phyloP scores from a whole-genome alignment of 148 eudicot species.

The Rhododendron williamsianum region DNA sequence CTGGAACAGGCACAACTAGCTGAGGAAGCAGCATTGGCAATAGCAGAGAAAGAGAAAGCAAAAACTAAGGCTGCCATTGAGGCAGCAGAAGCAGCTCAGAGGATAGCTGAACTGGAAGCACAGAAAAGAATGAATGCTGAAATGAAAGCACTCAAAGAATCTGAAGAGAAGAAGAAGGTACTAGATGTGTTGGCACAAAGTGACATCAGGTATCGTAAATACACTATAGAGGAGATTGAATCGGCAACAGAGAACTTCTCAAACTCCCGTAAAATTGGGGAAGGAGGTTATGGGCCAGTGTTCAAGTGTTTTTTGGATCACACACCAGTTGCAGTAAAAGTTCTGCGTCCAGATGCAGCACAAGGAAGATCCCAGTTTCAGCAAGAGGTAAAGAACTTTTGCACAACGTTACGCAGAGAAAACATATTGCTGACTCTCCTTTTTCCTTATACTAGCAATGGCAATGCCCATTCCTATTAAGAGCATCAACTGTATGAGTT shows the following conservation, averaged over 20 bases:
- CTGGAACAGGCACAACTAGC: constrained; percentile 44
- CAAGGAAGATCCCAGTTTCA: constrained; percentile 40
- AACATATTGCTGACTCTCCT: background rate
- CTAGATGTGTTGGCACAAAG: constrained; percentile 20
- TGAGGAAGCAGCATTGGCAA: constrained; percentile 58
- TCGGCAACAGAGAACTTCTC: constrained; percentile 30
- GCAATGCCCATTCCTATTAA: background rate
- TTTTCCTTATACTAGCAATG: background rate
- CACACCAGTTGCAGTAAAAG: constrained; percentile 39
- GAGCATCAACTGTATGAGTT: background rate
- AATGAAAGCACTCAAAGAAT: constrained; percentile 38
- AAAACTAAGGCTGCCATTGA: constrained; percentile 63
- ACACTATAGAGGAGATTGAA: constrained; percentile 39
- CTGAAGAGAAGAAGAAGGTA: constrained; percentile 40
- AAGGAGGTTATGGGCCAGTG: constrained; percentile 46
- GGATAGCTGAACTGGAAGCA: constrained; percentile 58
- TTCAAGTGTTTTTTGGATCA: constrained; percentile 35
- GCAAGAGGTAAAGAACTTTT: constrained; percentile 31
- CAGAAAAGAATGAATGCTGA: constrained; percentile 48
- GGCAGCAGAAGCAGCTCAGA: constrained; percentile 77
- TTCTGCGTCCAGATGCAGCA: constrained; percentile 42
- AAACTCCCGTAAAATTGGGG: constrained; percentile 30
- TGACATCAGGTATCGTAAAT: constrained; percentile 38
- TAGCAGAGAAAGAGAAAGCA: constrained; percentile 59
- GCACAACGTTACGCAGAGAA: background rate